Percentiles rank a stretch among this genome's conserved stretches.
Evolutionary conservation across 1,284 basidiomycete species (phyloP).

Genomic region (Cystobasidiaceae sp.): DNA sequence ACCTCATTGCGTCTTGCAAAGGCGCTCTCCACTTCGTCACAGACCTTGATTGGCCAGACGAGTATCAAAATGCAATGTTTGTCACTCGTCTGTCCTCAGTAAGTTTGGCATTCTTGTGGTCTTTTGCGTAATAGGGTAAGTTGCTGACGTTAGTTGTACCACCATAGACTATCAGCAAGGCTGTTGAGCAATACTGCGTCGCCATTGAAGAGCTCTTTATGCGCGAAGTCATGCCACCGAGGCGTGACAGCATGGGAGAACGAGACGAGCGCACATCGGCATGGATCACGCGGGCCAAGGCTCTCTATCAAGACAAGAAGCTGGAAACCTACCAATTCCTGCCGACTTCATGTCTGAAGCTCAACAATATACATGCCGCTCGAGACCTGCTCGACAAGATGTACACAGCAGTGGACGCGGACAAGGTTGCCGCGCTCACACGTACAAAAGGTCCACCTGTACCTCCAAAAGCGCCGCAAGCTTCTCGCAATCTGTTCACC

Average conservation of each 20-base stretch:
- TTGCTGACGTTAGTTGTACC: background rate
- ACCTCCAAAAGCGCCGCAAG: constrained; percentile 55
- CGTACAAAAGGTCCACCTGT: constrained; percentile 59
- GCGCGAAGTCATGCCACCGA: constrained; percentile 77
- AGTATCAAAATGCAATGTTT: constrained; percentile 81
- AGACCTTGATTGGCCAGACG: constrained; percentile 85
- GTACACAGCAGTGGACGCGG: constrained; percentile 85
- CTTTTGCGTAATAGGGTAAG: background rate
- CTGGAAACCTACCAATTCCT: constrained; percentile 91
- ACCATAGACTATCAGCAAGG: constrained; percentile 78
- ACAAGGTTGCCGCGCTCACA: constrained; percentile 68
- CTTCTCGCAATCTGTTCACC: constrained; percentile 74
- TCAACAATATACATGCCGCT: constrained; percentile 95
- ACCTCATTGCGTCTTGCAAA: constrained; percentile 88
- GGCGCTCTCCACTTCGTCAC: constrained; percentile 84
- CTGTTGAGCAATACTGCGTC: constrained; percentile 85
- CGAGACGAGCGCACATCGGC: constrained; percentile 67
- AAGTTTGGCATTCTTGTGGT: constrained; percentile 26
- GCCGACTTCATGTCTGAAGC: constrained; percentile 83
- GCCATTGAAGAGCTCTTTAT: constrained; percentile 84
- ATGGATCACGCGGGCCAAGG: constrained; percentile 88
- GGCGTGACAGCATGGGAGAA: constrained; percentile 53
- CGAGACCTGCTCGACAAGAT: constrained; percentile 85
- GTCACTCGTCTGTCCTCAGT: constrained; percentile 82
- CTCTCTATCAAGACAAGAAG: constrained; percentile 73